Base-by-base conservation (phyloP, 2,329 filamentous ascomycete species). In the Aureobasidium sp. region DNA sequence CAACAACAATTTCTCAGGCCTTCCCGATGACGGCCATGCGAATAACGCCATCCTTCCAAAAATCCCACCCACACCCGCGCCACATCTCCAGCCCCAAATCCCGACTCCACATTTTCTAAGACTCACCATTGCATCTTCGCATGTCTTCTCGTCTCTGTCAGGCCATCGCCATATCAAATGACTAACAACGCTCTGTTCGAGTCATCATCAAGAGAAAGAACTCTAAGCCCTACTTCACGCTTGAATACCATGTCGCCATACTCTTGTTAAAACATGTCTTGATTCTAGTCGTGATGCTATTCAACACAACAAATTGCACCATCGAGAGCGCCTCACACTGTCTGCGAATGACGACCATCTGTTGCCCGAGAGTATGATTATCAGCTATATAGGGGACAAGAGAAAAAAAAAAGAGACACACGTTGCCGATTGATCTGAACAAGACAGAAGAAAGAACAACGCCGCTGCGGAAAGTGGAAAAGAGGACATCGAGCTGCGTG, bases 341-440 rank as follows among this genome's bases (percentile, higher is more conserved):
- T 47, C 54, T 36, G 29, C 25, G 13, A 10, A 9, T 27, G 39
- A 42, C 41, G 27, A 47, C 32, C 42, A 16, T 58, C 54, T 58
- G 54, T 58, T 41, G 21, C 47, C 54, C 54, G 54, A 45, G 54
- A 58, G 41, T 47, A 58, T 58, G 54, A 58, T 58, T 58, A 58
- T 48, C 54, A 58, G 41, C 42, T 58, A 58, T 58, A 58, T 58
- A 37, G 54, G 27, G 42, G 51, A 29, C 44, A 47, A 44, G 54
- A 47, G 44, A 30, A 47, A 47, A 42, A 58, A 42, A 21, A 44
- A 16, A 10, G 16, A 45, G n/a, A n/a, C 30, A 48, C 30, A 29
- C 54, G 42, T 47, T 47, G 54, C 54, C 42, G 48, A 25, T 32
- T 9, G 32, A 25, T n/a, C 11, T 45, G 39, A 9, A 14, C n/a